Percentiles rank a stretch among this genome's conserved stretches.
Conservation (phyloP, 2,329 filamentous ascomycete species). For the Fusarium bactridioides region DNA sequence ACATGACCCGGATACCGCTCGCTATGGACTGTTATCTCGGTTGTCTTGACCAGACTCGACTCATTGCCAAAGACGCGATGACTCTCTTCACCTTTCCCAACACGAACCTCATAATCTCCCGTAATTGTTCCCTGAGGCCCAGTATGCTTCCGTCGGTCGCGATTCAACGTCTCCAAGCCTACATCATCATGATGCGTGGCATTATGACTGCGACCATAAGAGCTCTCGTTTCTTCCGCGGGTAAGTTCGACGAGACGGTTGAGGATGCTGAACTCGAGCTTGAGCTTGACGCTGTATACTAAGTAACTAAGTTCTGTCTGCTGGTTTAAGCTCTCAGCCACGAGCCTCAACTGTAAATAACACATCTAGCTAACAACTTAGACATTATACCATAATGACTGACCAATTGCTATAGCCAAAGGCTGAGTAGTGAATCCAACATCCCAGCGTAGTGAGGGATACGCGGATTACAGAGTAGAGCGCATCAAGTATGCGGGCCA, state of each 20-base stretch:
- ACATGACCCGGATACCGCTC: conserved; percentile 9
- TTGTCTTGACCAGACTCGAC: conserved; percentile 27
- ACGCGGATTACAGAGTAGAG: too few species aligned
- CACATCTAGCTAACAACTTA: too few species aligned
- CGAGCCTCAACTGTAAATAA: too few species aligned
- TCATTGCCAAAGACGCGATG: background rate
- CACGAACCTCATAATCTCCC: conserved; percentile 30
- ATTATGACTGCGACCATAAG: conserved; percentile 26
- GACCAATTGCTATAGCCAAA: too few species aligned
- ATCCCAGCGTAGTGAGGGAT: too few species aligned
- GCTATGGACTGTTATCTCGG: conserved; percentile 27
- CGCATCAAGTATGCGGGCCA: too few species aligned
- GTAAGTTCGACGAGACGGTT: conserved; percentile 45
- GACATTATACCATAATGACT: too few species aligned
- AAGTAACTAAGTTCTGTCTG: too few species aligned
- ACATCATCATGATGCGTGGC: conserved; percentile 19
- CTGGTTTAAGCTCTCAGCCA: too few species aligned
- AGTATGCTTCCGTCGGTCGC: conserved; percentile 16
- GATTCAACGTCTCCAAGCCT: conserved; percentile 29
- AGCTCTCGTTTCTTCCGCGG: conserved; percentile 28
- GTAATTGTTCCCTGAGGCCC: conserved; percentile 3
- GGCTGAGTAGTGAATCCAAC: rapidly evolving
- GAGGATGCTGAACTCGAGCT: conserved; percentile 50
- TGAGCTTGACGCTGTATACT: conserved; percentile 50
- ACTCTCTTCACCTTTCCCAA: conserved; percentile 18